Evolutionary conservation across 2,329 filamentous ascomycete species (phyloP).

Genomic region (Zymoseptoria brevis): DNA sequence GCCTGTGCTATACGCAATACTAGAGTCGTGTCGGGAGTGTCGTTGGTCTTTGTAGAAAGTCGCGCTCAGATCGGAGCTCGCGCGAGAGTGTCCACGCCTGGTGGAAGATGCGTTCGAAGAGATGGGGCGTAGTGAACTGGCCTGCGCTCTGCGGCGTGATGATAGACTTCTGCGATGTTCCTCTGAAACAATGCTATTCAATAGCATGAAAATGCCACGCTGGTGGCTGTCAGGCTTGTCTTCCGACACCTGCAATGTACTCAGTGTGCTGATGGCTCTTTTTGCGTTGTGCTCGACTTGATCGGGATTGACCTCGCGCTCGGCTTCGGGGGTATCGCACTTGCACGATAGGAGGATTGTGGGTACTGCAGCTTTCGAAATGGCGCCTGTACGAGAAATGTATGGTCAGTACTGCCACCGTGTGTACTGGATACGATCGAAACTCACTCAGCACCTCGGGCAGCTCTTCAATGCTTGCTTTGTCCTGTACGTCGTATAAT

Average conservation of each 20-base stretch:
- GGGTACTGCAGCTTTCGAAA: slow-evolving; percentile 65
- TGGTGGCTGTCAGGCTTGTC: slow-evolving; percentile 64
- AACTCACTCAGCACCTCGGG: slow-evolving; percentile 71
- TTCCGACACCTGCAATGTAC: slow-evolving; percentile 64
- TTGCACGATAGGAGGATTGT: slow-evolving; percentile 81
- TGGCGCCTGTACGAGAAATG: slow-evolving; percentile 50
- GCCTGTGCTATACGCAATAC: slow-evolving; percentile 21
- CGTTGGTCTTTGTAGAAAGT: slow-evolving; percentile 19
- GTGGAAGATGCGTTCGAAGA: slow-evolving; percentile 28
- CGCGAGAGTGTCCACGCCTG: slow-evolving; percentile 38
- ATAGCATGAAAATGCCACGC: slow-evolving; percentile 65
- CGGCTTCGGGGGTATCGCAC: slow-evolving; percentile 67
- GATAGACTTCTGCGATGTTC: slow-evolving; percentile 16
- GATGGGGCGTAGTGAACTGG: slow-evolving; percentile 34
- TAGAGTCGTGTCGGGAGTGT: slow-evolving; percentile 28
- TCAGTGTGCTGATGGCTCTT: slow-evolving; percentile 54
- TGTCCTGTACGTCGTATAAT: slow-evolving; percentile 79
- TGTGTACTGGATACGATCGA: not conserved
- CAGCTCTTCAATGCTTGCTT: slow-evolving; percentile 64
- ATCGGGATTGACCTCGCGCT: slow-evolving; percentile 63
- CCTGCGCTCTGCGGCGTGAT: slow-evolving; percentile 37
- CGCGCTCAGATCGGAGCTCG: slow-evolving; percentile 40
- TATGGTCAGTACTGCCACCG: not conserved
- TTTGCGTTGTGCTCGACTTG: slow-evolving; percentile 58
- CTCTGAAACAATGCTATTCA: slow-evolving; percentile 57